phyloP scores from a whole-genome alignment of 129 eudicot genomes.

The sunflower (Helianthus annuus) region DNA sequence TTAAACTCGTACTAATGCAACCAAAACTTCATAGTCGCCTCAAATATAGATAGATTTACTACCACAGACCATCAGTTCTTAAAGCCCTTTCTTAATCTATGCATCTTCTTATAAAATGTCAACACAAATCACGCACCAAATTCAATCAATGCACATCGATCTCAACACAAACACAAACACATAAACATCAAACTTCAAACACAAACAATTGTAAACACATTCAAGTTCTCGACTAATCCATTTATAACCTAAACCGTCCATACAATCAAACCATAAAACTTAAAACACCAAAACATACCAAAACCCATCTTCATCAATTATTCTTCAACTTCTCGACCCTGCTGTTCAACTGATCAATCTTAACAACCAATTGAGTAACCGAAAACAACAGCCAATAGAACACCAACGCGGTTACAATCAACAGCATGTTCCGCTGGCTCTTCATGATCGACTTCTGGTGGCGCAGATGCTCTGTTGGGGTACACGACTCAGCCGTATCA shows the following conservation, averaged over 20 bases:
- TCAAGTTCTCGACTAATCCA: not conserved
- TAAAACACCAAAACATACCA: not conserved
- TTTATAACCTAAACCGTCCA: constrained; percentile 4
- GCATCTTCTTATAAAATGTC: too few species aligned
- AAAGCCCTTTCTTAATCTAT: too few species aligned
- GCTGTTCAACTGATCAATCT: constrained; percentile 53
- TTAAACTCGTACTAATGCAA: too few species aligned
- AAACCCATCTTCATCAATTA: constrained; percentile 33
- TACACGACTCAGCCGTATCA: constrained; percentile 48
- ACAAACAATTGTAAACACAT: not conserved
- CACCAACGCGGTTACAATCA: constrained; percentile 64
- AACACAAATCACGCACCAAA: not conserved
- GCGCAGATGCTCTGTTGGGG: constrained; percentile 59
- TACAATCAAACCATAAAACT: not conserved
- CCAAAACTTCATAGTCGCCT: too few species aligned
- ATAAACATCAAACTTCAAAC: not conserved
- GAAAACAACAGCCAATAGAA: constrained; percentile 77
- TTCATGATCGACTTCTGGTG: constrained; percentile 86
- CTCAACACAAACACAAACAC: not conserved
- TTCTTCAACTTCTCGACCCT: constrained; percentile 64
- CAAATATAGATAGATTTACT: too few species aligned
- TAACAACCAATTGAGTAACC: constrained; percentile 54
- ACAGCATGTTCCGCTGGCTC: constrained; percentile 66
- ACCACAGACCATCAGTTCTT: too few species aligned
- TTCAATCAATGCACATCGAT: not conserved